Base-by-base conservation (phyloP, 257 asterid genomes). In the Salvia miltiorrhiza region DNA sequence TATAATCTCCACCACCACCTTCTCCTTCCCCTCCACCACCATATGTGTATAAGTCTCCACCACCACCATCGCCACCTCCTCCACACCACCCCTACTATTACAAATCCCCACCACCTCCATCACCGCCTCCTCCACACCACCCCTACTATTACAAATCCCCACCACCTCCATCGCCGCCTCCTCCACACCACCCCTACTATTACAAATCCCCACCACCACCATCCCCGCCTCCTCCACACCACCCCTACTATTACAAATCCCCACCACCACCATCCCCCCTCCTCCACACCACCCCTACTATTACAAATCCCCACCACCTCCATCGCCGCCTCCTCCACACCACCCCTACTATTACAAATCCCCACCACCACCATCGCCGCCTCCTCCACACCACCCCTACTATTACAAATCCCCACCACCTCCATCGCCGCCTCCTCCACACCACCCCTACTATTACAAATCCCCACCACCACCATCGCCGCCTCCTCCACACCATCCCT, bases 121-220 rank as follows among this genome's bases (percentile, higher is more conserved):
- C 73, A 0, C 73, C 73, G 1, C 66, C 73, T 1, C 73, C 73
- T 6, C 73, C 73, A 1, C n/a, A n/a, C n/a, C n/a, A n/a, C n/a
- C n/a, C n/a, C n/a, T 69, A 69, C 5, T 0, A 9, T 0, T 68
- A 68, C 5, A 54, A 35, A 3, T 53, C 63, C 0, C 72, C 53
- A 0, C 71, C 71, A 1, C 71, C 71, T 4, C 71, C 71, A 0
- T 66, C 71, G 0, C 60, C 71, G 0, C 32, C 67, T 4, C 19
- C 67, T 12, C 63, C 63, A 28, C 63, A 37, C 12, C 63, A 39
- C 5, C 55, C 60, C 0, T 64, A 64, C 45, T 1, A 3, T 0
- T 64, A 64, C 12, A 64, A 64, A 9, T 64, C 70, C 0, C 70
- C 70, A 0, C 70, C 70, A 28, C 70, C 59, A 0, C 60, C 71